A percentile compares a stretch with the other conserved stretches of the same genome.
These are phyloP conservation scores for Gymnopilus dilepis DNA, from an alignment of 768 basidiomycete species.

Conservation along the genomic window DNA sequence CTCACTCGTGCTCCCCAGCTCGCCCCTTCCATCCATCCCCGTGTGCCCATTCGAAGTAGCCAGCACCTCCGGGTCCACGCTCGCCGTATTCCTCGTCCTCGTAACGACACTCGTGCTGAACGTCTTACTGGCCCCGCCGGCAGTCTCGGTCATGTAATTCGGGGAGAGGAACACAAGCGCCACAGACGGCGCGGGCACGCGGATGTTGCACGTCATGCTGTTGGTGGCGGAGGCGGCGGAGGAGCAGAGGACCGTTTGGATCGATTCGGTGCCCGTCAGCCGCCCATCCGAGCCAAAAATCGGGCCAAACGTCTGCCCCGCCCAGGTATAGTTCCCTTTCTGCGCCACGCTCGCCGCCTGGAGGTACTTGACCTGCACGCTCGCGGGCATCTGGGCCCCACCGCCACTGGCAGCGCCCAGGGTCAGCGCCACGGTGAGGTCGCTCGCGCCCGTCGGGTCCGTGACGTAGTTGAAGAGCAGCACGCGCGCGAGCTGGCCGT, in stretches of 20 bases:
- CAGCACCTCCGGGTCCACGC: slow-evolving; percentile 57
- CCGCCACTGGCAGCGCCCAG: too few species aligned
- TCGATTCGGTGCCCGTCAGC: slow-evolving; percentile 51
- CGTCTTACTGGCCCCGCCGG: slow-evolving; percentile 42
- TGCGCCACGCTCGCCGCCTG: slow-evolving; percentile 51
- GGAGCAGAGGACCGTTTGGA: slow-evolving; percentile 60
- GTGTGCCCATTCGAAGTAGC: slow-evolving; percentile 67
- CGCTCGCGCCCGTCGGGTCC: slow-evolving; percentile 61
- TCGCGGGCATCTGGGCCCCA: slow-evolving; percentile 43
- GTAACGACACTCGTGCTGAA: slow-evolving; percentile 60
- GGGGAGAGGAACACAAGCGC: slow-evolving; percentile 72
- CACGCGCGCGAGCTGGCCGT: slow-evolving; percentile 61
- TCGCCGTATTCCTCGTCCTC: slow-evolving; percentile 54
- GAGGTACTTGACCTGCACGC: slow-evolving; percentile 67
- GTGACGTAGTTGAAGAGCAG: slow-evolving; percentile 76
- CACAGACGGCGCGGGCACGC: slow-evolving; percentile 70
- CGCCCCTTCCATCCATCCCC: slow-evolving; percentile 24
- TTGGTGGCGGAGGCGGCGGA: slow-evolving; percentile 6
- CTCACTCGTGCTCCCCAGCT: slow-evolving; percentile 45
- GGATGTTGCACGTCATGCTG: slow-evolving; percentile 57
- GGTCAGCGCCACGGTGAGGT: slow-evolving; percentile 56
- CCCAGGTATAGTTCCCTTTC: slow-evolving; percentile 68
- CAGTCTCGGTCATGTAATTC: slow-evolving; percentile 40
- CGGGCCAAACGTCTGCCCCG: slow-evolving; percentile 64
- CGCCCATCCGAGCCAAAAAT: slow-evolving; percentile 70